Evolutionary conservation across 1,284 basidiomycete genomes (phyloP).

Genomic region (Trametes sp.): DNA sequence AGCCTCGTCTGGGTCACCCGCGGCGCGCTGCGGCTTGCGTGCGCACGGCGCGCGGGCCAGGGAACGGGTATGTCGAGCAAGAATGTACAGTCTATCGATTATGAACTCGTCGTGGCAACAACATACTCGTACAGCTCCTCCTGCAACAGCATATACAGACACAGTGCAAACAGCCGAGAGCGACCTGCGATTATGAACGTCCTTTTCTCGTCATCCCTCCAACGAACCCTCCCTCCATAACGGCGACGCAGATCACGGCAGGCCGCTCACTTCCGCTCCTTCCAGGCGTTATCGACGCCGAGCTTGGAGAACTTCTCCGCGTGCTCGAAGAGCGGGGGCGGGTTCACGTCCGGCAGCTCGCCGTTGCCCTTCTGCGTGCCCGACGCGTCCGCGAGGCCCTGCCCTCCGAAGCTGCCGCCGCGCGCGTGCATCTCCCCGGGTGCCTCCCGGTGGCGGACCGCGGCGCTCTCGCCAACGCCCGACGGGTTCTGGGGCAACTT

Average conservation of each 20-base stretch:
- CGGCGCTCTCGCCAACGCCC: slow-evolving; percentile 56
- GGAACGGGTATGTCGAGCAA: neutral
- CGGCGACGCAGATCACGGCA: neutral
- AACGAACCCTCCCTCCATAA: slow-evolving; percentile 1
- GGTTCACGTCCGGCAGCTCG: slow-evolving; percentile 54
- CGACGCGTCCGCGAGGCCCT: slow-evolving; percentile 51
- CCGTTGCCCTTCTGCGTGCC: slow-evolving; percentile 38
- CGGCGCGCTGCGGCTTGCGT: too few species aligned
- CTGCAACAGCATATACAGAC: slow-evolving; percentile 21
- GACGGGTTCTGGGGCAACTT: slow-evolving; percentile 50
- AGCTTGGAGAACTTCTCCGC: slow-evolving; percentile 55
- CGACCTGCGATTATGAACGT: slow-evolving; percentile 31
- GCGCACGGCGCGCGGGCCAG: slow-evolving; percentile 11
- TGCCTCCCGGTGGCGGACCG: slow-evolving; percentile 50
- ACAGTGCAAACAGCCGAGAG: slow-evolving; percentile 20
- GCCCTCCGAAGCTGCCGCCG: slow-evolving; percentile 52
- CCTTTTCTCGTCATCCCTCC: slow-evolving; percentile 14
- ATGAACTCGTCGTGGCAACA: slow-evolving; percentile 13
- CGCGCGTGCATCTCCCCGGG: slow-evolving; percentile 53
- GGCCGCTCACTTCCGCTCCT: slow-evolving; percentile 45
- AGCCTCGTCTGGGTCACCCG: neutral
- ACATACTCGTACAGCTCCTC: slow-evolving; percentile 22
- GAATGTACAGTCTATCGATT: slow-evolving; percentile 36
- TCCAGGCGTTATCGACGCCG: slow-evolving; percentile 56
- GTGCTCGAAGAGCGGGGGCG: slow-evolving; percentile 47